Evolutionary conservation across 345 rosid species (phyloP), one percentile per base, ranked within the genome.

Genomic region (Salix dunnii): DNA sequence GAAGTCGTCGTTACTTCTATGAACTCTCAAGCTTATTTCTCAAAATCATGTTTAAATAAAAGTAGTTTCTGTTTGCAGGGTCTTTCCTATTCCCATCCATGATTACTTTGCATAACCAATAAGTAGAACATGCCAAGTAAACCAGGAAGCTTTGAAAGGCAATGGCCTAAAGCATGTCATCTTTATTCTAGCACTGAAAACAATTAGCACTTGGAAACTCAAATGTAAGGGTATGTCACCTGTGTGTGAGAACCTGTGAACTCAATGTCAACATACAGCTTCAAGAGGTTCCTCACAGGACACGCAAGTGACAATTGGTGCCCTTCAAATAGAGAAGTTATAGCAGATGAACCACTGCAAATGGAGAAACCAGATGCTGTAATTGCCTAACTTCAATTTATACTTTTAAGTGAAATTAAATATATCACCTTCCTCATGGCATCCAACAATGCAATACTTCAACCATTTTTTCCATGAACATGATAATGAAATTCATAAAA

Each of bases 231-330:
- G 58, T 67, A 64, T 33, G 53, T 86, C 79, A 96, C 99, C 99
- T 94, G 99, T 36, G 97, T 96, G 84, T 94, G 98, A 77, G 98
- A 91, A 72, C 99, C 98, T 6, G 97, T 96, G 90, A 96, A 94
- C 89, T 96, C 99, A 74, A 96, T 96, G 82, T 96, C 99, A 81
- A 96, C 99, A 90, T 96, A 96, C 53, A 94, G 88, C 91, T 94
- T 94, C 87, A 96, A 88, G 77, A 96, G 95, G 78, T 96, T 96
- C 87, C 98, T 89, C 78, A 96, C 98, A 82, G 94, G 98, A 86
- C 90, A 92, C 80, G 92, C 90, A 31, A 94, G 92, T 42, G 99
- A 90, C 82, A 96, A 77, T 80, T 86, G 97, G 82, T 96, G 98
- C 76, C 97, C 99, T 78, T 96, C 99, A 68, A 96, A 96, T 31